Evolutionary conservation across 371 early-diverging fungal genomes (phyloP), one percentile per base, ranked within the genome.

Genomic region (Entomophthora muscae): DNA sequence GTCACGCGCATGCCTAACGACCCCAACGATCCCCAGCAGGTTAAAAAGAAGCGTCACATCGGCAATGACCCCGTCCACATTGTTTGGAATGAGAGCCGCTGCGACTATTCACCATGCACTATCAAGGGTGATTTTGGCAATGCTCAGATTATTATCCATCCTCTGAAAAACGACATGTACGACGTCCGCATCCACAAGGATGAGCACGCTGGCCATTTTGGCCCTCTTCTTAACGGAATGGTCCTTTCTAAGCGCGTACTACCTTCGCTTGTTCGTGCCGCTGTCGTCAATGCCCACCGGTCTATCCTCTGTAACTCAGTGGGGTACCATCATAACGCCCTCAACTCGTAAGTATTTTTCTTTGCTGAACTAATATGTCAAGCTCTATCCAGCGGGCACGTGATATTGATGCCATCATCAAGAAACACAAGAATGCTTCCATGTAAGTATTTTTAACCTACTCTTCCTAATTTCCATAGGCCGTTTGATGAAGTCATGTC

Each of bases 61-160:
- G 98, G 98, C 29, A 98, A 98, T 69, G 96, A 98, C 67, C 93
- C 92, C 65, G 92, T 98, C 1, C 96, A 95, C 66, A 88, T 98
- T 60, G 80, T 98, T 1, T 98, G 95, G 95, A 94, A 94, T 68
- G 98, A 94, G 69, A 88, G 90, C 66, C 75, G 75, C 33, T 75
- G 88, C 32, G 85, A 88, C 32, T 97, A 95, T 69, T 75, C 83
- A 24, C 79, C 83, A 23, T 80, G 79, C 32, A 95, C 96, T 0
- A 94, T 98, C 64, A 89, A 90, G 22, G 98, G 98, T 52, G 98
- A 95, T 69, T 98, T 95, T 76, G 98, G 95, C 30, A 95, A 95
- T 65, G 95, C 87, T 0, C 85, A 89, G 65, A 93, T 97, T 53
- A 80, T 91, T 26, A 81, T 98, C 10, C 86, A 84, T 0, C 98